These are phyloP conservation scores for Samsoniella hepiali DNA, from an alignment of 2,329 filamentous ascomycete genomes.

Conservation along the genomic window DNA sequence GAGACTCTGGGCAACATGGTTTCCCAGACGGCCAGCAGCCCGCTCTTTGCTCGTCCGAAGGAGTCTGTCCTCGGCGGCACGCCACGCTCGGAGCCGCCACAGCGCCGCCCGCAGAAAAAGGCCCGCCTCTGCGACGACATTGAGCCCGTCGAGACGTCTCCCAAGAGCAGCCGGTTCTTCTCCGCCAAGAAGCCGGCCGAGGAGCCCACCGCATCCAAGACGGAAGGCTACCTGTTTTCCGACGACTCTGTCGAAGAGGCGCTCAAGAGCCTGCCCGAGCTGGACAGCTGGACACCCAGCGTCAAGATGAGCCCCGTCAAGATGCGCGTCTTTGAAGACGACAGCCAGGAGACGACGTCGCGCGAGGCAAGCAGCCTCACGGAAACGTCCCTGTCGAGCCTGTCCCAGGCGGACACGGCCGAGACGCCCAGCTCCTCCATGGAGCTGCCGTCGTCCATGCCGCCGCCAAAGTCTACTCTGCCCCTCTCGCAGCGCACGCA, in stretches of 20 bases:
- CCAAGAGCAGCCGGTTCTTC: constrained; percentile 55
- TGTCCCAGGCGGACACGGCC: neutral
- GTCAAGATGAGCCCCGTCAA: constrained; percentile 34
- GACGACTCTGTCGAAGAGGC: constrained; percentile 58
- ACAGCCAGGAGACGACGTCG: constrained; percentile 26
- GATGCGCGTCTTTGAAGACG: constrained; percentile 46
- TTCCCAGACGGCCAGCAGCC: constrained; percentile 25
- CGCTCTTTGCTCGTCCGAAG: constrained; percentile 22
- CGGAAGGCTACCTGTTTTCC: constrained; percentile 47
- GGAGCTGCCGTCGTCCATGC: constrained; percentile 27
- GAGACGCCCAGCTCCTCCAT: constrained; percentile 25
- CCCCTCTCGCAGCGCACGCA: constrained; percentile 25
- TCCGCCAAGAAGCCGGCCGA: constrained; percentile 29
- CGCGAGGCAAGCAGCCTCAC: constrained; percentile 19
- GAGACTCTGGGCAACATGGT: constrained; percentile 50
- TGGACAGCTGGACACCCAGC: constrained; percentile 45
- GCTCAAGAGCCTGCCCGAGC: constrained; percentile 48
- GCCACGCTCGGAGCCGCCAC: constrained; percentile 26
- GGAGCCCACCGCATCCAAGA: constrained; percentile 30
- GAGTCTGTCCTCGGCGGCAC: constrained; percentile 21
- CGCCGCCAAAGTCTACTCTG: constrained; percentile 28
- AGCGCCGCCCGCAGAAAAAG: constrained; percentile 51
- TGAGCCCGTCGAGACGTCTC: constrained; percentile 31
- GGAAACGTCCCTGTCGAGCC: constrained; percentile 13
- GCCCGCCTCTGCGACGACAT: constrained; percentile 50